These are phyloP conservation scores for Usnea hakonensis DNA, from an alignment of 495 filamentous ascomycete genomes.

Conservation along the genomic window DNA sequence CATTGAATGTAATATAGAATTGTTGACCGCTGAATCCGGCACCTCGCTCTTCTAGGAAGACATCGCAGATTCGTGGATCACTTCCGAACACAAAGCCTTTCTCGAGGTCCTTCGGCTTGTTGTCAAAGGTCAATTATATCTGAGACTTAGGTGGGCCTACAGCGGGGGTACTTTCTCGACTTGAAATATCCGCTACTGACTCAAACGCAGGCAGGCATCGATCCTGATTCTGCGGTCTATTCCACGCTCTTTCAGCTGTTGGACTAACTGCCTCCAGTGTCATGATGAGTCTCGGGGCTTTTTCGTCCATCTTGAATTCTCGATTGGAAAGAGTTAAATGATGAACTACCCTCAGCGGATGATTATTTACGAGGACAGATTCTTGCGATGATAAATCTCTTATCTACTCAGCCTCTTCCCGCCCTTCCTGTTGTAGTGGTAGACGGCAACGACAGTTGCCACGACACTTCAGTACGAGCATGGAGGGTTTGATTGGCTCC, in stretches of 20 bases:
- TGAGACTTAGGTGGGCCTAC: not conserved
- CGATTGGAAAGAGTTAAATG: not conserved
- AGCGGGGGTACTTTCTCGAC: not conserved
- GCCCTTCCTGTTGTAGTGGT: not conserved
- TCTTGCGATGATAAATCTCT: too few relatives aligned
- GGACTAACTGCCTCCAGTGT: not conserved
- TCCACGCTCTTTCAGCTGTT: conserved; percentile 6
- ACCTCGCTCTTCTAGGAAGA: too few relatives aligned
- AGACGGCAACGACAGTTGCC: not conserved
- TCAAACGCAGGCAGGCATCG: conserved; percentile 1
- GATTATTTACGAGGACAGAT: not conserved
- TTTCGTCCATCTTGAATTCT: not conserved
- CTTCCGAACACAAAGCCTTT: too few relatives aligned
- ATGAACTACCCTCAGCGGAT: not conserved
- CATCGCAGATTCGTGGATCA: too few relatives aligned
- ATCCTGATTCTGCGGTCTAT: conserved; percentile 6
- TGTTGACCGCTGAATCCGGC: too few relatives aligned
- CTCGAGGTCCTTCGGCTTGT: not conserved
- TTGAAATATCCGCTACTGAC: not conserved
- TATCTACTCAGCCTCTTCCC: too few relatives aligned
- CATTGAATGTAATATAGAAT: too few relatives aligned
- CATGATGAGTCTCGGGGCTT: not conserved
- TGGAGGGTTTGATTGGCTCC: not conserved
- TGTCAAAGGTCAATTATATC: conserved; percentile 2
- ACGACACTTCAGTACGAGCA: not conserved